phyloP scores from a whole-genome alignment of 495 filamentous ascomycete genomes.

The Podospora sp. region DNA sequence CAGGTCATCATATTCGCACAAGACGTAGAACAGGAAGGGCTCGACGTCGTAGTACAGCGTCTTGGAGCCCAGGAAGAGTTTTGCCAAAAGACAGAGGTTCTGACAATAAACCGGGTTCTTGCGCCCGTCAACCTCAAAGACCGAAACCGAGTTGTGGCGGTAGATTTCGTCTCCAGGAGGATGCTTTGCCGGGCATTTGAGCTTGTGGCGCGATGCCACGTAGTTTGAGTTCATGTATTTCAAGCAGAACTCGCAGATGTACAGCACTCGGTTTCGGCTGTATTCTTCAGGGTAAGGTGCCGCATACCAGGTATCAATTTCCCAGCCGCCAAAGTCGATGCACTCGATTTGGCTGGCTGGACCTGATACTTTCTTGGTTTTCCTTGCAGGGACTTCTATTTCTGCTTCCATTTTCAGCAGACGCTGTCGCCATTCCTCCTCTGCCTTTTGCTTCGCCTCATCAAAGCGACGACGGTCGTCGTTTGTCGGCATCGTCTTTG shows the following conservation, averaged over 20 bases:
- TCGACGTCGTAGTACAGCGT: slow-evolving; percentile 99
- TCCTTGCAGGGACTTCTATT: slow-evolving; percentile 47
- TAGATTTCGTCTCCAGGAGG: slow-evolving; percentile 98
- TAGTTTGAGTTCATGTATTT: slow-evolving; percentile 99
- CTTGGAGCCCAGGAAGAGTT: slow-evolving; percentile 95
- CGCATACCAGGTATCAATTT: slow-evolving; percentile 99
- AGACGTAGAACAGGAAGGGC: slow-evolving; percentile 97
- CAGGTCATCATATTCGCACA: slow-evolving; percentile 90
- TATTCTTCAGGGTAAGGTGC: slow-evolving; percentile 98
- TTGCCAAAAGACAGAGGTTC: slow-evolving; percentile 93
- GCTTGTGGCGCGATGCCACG: slow-evolving; percentile 95
- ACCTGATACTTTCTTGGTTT: slow-evolving; percentile 70
- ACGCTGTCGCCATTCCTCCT: slow-evolving; percentile 81
- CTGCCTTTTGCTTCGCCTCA: slow-evolving; percentile 81
- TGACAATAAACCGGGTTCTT: slow-evolving; percentile 98
- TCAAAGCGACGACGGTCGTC: slow-evolving; percentile 84
- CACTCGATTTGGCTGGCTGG: slow-evolving; percentile 96
- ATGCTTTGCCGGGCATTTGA: slow-evolving; percentile 95
- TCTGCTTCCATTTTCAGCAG: slow-evolving; percentile 52
- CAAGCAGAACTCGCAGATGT: slow-evolving; percentile 98
- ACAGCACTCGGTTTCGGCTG: slow-evolving; percentile 89
- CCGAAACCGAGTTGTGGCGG: slow-evolving; percentile 86
- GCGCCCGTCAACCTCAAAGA: slow-evolving; percentile 95
- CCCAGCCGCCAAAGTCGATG: slow-evolving; percentile 95
- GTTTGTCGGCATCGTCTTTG: slow-evolving; percentile 78